Evolutionary conservation across 2,329 filamentous ascomycete species (phyloP), one percentile per base, ranked within the genome.

Genomic region (Rutstroemia sydowiana): DNA sequence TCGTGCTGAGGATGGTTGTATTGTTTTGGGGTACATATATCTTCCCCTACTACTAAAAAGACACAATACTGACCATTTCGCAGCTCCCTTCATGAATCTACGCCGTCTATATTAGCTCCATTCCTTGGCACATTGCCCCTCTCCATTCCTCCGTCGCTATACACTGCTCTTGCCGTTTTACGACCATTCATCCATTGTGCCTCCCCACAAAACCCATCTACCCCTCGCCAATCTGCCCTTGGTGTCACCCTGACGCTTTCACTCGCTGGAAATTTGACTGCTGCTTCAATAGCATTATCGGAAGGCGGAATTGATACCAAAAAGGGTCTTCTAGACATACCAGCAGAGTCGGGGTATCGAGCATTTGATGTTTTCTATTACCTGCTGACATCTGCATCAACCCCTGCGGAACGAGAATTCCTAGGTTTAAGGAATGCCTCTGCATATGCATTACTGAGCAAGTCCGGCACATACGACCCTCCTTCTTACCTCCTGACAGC

Each of bases 361-460:
- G 93, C 92, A 3, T 98, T 98, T 61, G 92, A 98, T 65, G 93
- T 95, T 45, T 97, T 98, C 66, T 97, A 98, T 72, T 97, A 96
- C 63, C 81, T 98, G 1, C 77, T 97, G 39, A 95, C 91, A 0
- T 90, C 87, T n/a, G 87, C 88, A 0, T 95, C 93, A 0, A 93
- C 88, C 1, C 82, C 86, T 3, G 85, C 89, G 1, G 93, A 98
- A 71, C 78, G 89, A 51, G 92, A 97, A 66, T 95, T 91, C 55
- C 73, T 98, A 13, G 83, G 86, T 23, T 77, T 98, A 28, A 87
- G 89, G 69, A 75, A 82, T 8, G 81, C 88, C 2, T 85, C 87
- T 3, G 76, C 79, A 40, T 98, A 97, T 67, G 71, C 82, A 5
- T 74, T 98, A 1, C 75, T 98, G 16, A 82, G 87, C 56, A 84